Percentiles rank a stretch among this genome's conserved stretches.
These are phyloP conservation scores for Lithohypha guttulata DNA, from an alignment of 2,329 filamentous ascomycete genomes.

Conservation along the genomic window DNA sequence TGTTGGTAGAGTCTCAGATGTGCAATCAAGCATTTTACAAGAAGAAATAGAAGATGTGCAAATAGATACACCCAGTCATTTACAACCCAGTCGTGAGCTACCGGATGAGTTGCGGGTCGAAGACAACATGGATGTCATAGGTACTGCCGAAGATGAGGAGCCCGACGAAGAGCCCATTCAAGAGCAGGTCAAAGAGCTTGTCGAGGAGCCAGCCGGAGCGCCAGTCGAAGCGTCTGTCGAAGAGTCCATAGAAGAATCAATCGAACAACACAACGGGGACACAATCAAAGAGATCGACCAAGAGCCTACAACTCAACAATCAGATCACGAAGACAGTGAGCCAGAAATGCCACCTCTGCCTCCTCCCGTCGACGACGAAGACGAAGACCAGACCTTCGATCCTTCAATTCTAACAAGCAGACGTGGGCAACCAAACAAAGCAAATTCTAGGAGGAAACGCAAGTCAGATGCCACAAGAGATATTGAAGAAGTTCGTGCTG, in stretches of 20 bases:
- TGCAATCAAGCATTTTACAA: conserved; percentile 3
- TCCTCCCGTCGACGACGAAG: conserved; percentile 15
- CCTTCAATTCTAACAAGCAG: conserved; percentile 11
- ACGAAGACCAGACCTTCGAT: conserved; percentile 14
- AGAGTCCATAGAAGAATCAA: too few species aligned
- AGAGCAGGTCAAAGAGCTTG: too few species aligned
- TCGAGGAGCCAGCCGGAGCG: too few species aligned
- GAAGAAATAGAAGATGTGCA: conserved; percentile 3
- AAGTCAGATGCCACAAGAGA: conserved; percentile 19
- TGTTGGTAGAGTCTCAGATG: conserved; percentile 5
- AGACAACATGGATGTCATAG: conserved; percentile 6
- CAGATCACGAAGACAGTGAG: conserved; percentile 10
- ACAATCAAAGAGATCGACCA: conserved; percentile 14
- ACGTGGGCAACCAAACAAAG: conserved; percentile 11
- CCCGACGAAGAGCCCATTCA: too few species aligned
- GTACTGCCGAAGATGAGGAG: conserved; percentile 12
- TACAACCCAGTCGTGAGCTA: not conserved
- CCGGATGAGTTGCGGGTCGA: not conserved
- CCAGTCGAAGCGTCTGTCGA: too few species aligned
- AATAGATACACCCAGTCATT: conserved; percentile 9
- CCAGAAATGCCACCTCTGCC: conserved; percentile 10
- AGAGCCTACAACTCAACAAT: not conserved
- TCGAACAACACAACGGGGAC: too few species aligned
- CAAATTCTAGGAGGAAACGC: conserved; percentile 20
- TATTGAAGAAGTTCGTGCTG: conserved; percentile 9